A percentile compares a stretch with the other conserved stretches of the same genome.
Conservation (phyloP, 1,284 basidiomycete genomes). For the Amylostereum areolatum region DNA sequence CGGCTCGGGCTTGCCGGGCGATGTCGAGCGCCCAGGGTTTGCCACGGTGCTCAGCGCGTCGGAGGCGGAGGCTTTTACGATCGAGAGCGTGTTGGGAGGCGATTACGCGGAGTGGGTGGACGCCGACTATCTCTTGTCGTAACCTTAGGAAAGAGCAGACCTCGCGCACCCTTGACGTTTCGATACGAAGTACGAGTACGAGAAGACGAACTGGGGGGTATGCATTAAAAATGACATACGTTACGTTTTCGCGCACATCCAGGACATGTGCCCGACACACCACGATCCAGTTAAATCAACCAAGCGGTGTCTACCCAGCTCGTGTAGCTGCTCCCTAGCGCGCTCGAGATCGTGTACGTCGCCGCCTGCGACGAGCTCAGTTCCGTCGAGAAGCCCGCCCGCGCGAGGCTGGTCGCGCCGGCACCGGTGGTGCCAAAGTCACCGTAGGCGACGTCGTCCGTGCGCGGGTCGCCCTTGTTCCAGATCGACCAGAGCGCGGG, state of each 20-base stretch:
- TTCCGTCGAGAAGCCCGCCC: constrained; percentile 35
- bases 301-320: constrained; percentile 41
- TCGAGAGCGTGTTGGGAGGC: constrained; percentile 37
- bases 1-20: constrained; percentile 26
- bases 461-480: constrained; percentile 31
- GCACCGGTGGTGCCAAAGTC: constrained; percentile 40
- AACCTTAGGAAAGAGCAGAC: constrained; percentile 17
- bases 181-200: background rate
- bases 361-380: constrained; percentile 30
- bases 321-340: constrained; percentile 36
- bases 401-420: constrained; percentile 25
- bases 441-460: constrained; percentile 36
- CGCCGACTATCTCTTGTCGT: constrained; percentile 28
- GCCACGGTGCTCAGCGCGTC: constrained; percentile 29
- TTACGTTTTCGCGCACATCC: too few species aligned
- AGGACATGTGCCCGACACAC: background rate
- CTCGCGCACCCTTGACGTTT: constrained; percentile 43
- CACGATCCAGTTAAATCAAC: constrained; percentile 18
- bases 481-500: constrained; percentile 41
- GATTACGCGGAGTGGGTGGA: constrained; percentile 42
- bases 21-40: constrained; percentile 32
- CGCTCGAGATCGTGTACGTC: constrained; percentile 34
- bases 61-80: constrained; percentile 32
- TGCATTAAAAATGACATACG: too few species aligned
- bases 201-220: too few species aligned